phyloP scores from a whole-genome alignment of 2,329 filamentous ascomycete species.

The Ophiocordyceps australis region DNA sequence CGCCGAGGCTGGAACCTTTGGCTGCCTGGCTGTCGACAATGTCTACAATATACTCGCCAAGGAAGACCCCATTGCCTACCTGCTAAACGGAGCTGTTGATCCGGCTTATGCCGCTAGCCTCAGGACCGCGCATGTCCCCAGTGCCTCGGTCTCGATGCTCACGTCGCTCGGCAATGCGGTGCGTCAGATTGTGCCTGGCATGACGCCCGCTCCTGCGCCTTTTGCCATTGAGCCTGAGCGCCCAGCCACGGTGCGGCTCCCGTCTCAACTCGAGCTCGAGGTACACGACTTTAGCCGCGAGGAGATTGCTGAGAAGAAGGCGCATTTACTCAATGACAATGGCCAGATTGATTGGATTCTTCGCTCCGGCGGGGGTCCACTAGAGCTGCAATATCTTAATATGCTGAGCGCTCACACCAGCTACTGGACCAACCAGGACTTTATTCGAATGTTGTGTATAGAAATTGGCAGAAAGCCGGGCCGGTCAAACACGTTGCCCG shows the following conservation, averaged over 20 bases:
- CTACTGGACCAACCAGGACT: constrained; percentile 79
- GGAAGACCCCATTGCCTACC: constrained; percentile 67
- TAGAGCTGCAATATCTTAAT: constrained; percentile 92
- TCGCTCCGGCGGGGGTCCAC: constrained; percentile 62
- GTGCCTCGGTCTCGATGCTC: constrained; percentile 45
- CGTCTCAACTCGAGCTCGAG: constrained; percentile 69
- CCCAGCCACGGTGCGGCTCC: constrained; percentile 26
- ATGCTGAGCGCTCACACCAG: constrained; percentile 93
- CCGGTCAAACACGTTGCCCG: constrained; percentile 34
- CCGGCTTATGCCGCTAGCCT: constrained; percentile 58
- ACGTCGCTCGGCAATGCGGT: constrained; percentile 45
- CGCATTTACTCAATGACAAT: constrained; percentile 82
- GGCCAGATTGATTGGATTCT: constrained; percentile 89
- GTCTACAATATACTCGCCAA: constrained; percentile 78
- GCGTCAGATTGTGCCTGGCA: constrained; percentile 40
- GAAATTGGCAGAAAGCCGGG: constrained; percentile 69
- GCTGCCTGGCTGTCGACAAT: constrained; percentile 87
- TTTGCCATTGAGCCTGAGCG: constrained; percentile 14
- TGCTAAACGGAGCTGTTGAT: constrained; percentile 82
- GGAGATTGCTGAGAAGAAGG: constrained; percentile 79
- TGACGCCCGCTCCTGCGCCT: constrained; percentile 12
- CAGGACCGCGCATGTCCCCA: constrained; percentile 64
- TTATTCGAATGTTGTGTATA: constrained; percentile 76
- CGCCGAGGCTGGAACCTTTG: constrained; percentile 66
- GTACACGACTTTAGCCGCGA: constrained; percentile 89